Base-by-base conservation (phyloP, 192 early-diverging fungal genomes). In the Dissophora ornata region DNA sequence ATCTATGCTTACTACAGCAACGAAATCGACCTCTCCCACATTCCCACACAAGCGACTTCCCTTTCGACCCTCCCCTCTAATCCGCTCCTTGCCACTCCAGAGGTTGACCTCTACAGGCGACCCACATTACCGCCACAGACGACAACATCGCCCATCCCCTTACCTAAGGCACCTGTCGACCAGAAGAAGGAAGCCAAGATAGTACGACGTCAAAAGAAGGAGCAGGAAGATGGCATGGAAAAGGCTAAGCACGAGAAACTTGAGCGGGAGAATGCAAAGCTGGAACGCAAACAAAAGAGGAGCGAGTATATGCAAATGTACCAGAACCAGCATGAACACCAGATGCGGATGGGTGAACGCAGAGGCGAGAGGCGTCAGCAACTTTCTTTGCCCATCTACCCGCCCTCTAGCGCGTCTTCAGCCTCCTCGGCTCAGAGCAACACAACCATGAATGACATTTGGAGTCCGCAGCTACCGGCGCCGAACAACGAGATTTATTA, bases 271-370 rank as follows among this genome's bases (percentile, higher is more conserved):
- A 58, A 62, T 3, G 51, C 58, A 6, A 77, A 67, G n/a, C 40
- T 50, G 36, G 73, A 67, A 16, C 57, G 64, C 22, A 67, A 54
- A 10, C 73, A 77, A 32, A 77, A 67, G 46, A 41, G 40, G 51
- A 36, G 47, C 11, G 73, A 77, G 19, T 77, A 67, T 45, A 67
- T 57, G 24, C 57, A 77, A 44, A 67, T 67, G 52, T 67, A 77
- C 29, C 73, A 67, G 26, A 62, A 30, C 4, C 73, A 77, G 33
- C 29, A 56, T 38, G 47, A 62, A 15, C 62, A 77, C 52, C 51
- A 66, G 22, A 21, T 38, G 19, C 26, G 38, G 25, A 41, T 77
- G 44, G 61, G 26, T 32, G 54, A 57, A 21, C 30, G 44, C n/a
- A 45, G 32, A 26, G 26, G 22, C n/a, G 34, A 66, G 29, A 51